phyloP scores from a whole-genome alignment of 352 stramenopile genomes.

The Phytophthora chlamydospora region DNA sequence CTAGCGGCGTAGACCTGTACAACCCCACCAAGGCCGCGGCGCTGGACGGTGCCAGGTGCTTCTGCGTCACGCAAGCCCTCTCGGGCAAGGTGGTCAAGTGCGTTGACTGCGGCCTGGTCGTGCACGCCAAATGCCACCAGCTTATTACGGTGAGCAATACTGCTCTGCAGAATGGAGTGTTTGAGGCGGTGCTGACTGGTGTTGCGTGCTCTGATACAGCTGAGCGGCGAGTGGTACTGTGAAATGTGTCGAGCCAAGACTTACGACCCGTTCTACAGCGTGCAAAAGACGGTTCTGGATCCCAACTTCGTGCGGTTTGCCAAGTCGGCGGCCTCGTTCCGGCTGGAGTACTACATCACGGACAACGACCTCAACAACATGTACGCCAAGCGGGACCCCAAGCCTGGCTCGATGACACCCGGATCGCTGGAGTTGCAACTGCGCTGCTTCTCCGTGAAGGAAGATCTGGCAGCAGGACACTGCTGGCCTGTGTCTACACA shows the following conservation, averaged over 20 bases:
- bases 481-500: constrained; percentile 76
- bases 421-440: constrained; percentile 78
- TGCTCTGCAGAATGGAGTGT: not conserved
- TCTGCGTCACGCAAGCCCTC: constrained; percentile 46
- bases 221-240: constrained; percentile 70
- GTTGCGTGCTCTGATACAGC: constrained; percentile 21
- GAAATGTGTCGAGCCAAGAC: constrained; percentile 68
- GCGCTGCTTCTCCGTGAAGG: constrained; percentile 78
- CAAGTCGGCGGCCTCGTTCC: constrained; percentile 49
- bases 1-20: constrained; percentile 46
- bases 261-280: constrained; percentile 76
- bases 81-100: constrained; percentile 60
- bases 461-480: constrained; percentile 68
- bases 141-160: constrained; percentile 50
- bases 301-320: constrained; percentile 72
- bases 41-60: constrained; percentile 61
- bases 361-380: constrained; percentile 80
- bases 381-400: constrained; percentile 60
- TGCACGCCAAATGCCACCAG: constrained; percentile 85
- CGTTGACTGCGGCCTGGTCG: constrained; percentile 49
- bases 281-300: constrained; percentile 61
- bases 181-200: constrained; percentile 10
- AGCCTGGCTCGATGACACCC: constrained; percentile 56
- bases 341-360: constrained; percentile 71
- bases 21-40: constrained; percentile 34